Evolutionary conservation across 2,329 filamentous ascomycete genomes (phyloP).

Genomic region (Colletotrichum trifolii): DNA sequence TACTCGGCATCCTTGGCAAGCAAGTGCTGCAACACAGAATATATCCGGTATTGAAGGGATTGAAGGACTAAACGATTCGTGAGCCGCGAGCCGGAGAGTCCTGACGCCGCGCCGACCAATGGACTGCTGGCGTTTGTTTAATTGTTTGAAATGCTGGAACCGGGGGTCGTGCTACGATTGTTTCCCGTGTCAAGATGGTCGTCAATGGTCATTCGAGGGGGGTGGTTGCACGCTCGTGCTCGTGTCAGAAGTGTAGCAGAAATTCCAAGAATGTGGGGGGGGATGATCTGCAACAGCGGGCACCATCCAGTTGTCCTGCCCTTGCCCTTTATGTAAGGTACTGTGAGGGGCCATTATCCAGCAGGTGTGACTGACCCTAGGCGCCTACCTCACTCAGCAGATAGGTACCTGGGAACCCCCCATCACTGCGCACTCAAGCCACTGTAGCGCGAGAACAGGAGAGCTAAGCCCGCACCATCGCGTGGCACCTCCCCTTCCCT

Average conservation of each 20-base stretch:
- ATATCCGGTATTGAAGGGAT: not conserved
- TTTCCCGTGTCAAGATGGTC: slow-evolving; percentile 31
- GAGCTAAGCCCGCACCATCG: not conserved
- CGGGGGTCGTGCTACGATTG: slow-evolving; percentile 16
- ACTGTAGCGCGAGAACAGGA: no score
- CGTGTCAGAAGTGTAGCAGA: slow-evolving; percentile 38
- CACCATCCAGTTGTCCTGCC: not conserved
- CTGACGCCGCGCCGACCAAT: slow-evolving; percentile 4
- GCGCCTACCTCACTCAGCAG: not conserved
- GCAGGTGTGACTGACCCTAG: no score
- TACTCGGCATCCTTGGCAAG: not conserved
- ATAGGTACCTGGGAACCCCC: not conserved
- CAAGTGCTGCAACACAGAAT: not conserved
- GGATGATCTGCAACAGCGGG: not conserved
- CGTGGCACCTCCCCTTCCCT: slow-evolving; percentile 12
- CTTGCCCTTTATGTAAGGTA: not conserved
- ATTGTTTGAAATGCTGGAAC: slow-evolving; percentile 17
- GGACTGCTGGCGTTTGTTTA: slow-evolving; percentile 20
- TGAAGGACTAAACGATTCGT: slow-evolving; percentile 28
- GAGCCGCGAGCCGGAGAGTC: not conserved
- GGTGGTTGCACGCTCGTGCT: slow-evolving; percentile 14
- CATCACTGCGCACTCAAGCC: not conserved
- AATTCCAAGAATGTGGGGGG: slow-evolving; percentile 6
- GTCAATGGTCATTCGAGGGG: slow-evolving; percentile 19
- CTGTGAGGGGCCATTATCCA: no score